Evolutionary conservation across 345 rosid genomes (phyloP), one percentile per base, ranked within the genome.

Genomic region (Limnanthes douglasii): DNA sequence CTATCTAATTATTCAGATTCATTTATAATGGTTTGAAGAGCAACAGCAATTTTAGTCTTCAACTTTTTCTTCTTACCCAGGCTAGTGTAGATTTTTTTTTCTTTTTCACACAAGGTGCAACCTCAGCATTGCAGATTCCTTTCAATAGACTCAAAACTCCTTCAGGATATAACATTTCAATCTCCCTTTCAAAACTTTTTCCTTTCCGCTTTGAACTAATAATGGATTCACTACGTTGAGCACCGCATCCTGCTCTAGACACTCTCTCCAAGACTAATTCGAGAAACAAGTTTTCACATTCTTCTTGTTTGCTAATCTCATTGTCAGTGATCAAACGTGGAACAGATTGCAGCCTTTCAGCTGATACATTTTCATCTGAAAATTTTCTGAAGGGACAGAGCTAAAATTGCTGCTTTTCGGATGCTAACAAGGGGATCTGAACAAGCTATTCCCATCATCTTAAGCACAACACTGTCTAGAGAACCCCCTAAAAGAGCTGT

Each of bases 341-440:
- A 49, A 90, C 69, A 40, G 86, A 73, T 57, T 77, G 90, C 30
- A 90, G 72, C 98, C 98, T 77, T 61, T 90, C 95, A n/a, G 18
- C 50, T 12, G 59, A 64, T 22, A 79, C 82, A 54, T 28, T 56
- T 61, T 60, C 66, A 53, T 90, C 78, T 22, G 73, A 53, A 63
- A 65, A 72, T 45, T 48, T 61, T 60, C 79, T 74, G 42, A 74
- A 74, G 11, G 2, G 94, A 88, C 33, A 88, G 73, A 18, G 94
- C 94, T 25, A 74, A 72, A 50, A 69, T 53, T 15, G 94, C 94
- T 30, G 84, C 94, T 61, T 79, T 90, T 37, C 98, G 69, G 19
- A 74, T 84, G 66, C 95, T 90, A 37, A 90, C 76, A 33, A 90
- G 94, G 4, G 94, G 80, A 54, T 88, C 97, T 3, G 84, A 88